Base-by-base conservation (phyloP, 1,139 yeast species). In the Petasospora fabianii region DNA sequence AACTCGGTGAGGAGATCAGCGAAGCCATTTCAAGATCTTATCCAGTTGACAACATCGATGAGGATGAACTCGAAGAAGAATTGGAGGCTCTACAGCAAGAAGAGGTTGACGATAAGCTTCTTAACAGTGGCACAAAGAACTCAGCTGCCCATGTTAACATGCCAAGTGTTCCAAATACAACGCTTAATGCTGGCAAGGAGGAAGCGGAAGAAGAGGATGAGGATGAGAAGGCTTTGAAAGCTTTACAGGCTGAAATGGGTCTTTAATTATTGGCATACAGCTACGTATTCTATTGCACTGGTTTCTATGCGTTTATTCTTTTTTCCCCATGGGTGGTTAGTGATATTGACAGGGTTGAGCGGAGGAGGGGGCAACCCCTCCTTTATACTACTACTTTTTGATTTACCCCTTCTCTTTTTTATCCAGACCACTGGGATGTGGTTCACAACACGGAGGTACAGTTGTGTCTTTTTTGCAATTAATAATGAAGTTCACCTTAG, bases 191-290 rank as follows among this genome's bases (percentile, higher is more conserved):
- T 8, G 26, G 30, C 17, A 71, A 62, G 43, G 74, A 68, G 21
- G 73, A 66, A 18, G 85, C 78, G 46, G 88, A 81, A 42, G 85
- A 79, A 47, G 88, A 81, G 43, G 94, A 84, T 54, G 95, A 85
- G 55, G 95, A 90, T 61, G 97, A 88, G 62, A 88, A 83, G 59
- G 97, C 96, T 46, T 72, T 90, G 60, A 80, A 82, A 59, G 94
- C 86, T 50, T 69, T 90, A 50, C 95, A 85, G 64, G 96, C 95
- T 18, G 97, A 90, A 61, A 90, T 90, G 97, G 97, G 96, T 16
- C 41, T 43, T 4, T 43, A 27, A 37, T 15, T 22, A n/a, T n/a
- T n/a, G n/a, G n/a, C n/a, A n/a, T n/a, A n/a, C n/a, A n/a, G n/a
- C n/a, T n/a, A n/a, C n/a, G n/a, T n/a, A n/a, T n/a, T n/a, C n/a